Evolutionary conservation across 495 filamentous ascomycete species (phyloP).

Genomic region (Astrothelium macrocarpum): DNA sequence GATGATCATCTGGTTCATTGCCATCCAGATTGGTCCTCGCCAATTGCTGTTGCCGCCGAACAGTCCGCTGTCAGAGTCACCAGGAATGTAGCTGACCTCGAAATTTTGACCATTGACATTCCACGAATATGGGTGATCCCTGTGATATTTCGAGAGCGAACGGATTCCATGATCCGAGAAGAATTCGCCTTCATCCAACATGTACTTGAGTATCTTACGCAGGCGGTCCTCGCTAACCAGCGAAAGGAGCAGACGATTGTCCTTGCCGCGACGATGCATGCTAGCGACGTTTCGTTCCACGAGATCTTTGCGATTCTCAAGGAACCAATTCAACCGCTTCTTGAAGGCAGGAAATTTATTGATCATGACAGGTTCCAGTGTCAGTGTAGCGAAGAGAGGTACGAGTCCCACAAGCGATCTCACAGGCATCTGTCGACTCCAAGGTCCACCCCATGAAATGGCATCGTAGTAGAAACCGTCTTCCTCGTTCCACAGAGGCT

Average conservation of each 20-base stretch:
- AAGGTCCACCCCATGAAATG: constrained; percentile 88
- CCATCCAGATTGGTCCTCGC: constrained; percentile 89
- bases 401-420: constrained; percentile 87
- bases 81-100: constrained; percentile 80
- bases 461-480: constrained; percentile 98
- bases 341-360: constrained; percentile 91
- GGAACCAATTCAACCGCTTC: constrained; percentile 83
- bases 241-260: constrained; percentile 70
- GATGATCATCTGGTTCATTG: constrained; percentile 89
- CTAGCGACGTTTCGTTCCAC: constrained; percentile 88
- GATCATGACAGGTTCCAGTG: constrained; percentile 85
- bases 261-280: constrained; percentile 80
- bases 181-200: constrained; percentile 93
- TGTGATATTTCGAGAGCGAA: constrained; percentile 87
- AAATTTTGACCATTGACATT: constrained; percentile 88
- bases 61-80: constrained; percentile 85
- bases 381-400: constrained; percentile 82
- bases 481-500: constrained; percentile 88
- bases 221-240: constrained; percentile 85
- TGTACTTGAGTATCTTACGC: constrained; percentile 72
- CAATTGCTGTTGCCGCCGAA: constrained; percentile 98
- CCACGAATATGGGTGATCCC: constrained; percentile 86
- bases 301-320: constrained; percentile 72
- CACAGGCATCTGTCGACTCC: constrained; percentile 84
- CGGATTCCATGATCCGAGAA: constrained; percentile 82